phyloP scores from a whole-genome alignment of 345 rosid species.

The Eucalyptus sideroxylon region DNA sequence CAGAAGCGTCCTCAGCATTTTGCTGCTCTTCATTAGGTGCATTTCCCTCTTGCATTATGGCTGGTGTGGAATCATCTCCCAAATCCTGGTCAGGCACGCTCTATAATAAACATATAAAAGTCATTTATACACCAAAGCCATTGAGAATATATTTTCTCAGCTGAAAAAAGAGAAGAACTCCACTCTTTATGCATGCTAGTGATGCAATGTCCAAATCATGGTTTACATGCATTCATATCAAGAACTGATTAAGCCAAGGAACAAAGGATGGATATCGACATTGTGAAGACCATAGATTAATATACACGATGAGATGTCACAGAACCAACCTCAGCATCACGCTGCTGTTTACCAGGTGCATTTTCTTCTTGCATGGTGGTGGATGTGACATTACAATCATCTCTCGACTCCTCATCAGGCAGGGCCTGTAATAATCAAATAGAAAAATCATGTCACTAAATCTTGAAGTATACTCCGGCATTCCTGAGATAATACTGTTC shows the following conservation, averaged over 20 bases:
- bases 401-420: not conserved
- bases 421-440: not conserved
- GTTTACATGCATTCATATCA: not conserved
- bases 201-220: not conserved
- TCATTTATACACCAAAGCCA: not conserved
- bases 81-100: not conserved
- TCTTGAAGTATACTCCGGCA: not conserved
- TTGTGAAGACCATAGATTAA: not conserved
- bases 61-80: not conserved
- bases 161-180: not conserved
- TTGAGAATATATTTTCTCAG: not conserved
- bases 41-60: slow-evolving; percentile 13
- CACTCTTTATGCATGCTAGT: not conserved
- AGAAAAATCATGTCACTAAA: not conserved
- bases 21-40: slow-evolving; percentile 3
- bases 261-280: not conserved
- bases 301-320: not conserved
- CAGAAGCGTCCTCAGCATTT: not conserved
- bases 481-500: not conserved
- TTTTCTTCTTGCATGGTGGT: slow-evolving; percentile 13
- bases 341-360: slow-evolving; percentile 4
- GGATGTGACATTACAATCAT: not conserved
- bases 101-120: not conserved
- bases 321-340: not conserved
- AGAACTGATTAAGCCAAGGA: not conserved